A percentile compares a stretch with the other conserved stretches of the same genome.
Conservation (phyloP, 1,139 yeast genomes). For the Kurtzmaniella quercitrusa region DNA sequence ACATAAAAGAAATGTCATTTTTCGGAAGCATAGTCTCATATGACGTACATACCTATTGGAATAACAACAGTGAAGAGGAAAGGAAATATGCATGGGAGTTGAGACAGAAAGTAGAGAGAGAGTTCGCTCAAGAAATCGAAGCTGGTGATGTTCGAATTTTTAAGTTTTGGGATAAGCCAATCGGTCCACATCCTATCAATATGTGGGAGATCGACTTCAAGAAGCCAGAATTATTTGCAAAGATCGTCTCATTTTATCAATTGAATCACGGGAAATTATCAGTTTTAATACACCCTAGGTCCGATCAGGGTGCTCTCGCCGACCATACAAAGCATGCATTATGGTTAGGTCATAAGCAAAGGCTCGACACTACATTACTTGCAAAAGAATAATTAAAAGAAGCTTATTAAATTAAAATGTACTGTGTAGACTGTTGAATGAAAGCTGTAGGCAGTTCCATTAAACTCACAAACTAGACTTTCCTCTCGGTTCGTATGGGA, state of each 20-base stretch:
- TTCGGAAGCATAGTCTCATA: slow-evolving; percentile 35
- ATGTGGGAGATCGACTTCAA: slow-evolving; percentile 43
- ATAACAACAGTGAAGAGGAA: slow-evolving; percentile 31
- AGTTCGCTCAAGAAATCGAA: slow-evolving; percentile 43
- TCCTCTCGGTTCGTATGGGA: slow-evolving; percentile 40
- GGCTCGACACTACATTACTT: slow-evolving; percentile 14
- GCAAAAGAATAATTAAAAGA: not conserved
- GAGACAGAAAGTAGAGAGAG: slow-evolving; percentile 36
- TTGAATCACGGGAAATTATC: slow-evolving; percentile 48
- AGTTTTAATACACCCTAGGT: slow-evolving; percentile 52
- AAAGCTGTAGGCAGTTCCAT: too few relatives aligned
- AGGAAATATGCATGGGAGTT: slow-evolving; percentile 32
- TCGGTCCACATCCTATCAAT: slow-evolving; percentile 55
- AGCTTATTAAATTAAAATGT: not conserved
- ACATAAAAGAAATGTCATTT: slow-evolving; percentile 13
- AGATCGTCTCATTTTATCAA: slow-evolving; percentile 38
- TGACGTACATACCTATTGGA: slow-evolving; percentile 57
- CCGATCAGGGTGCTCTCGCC: slow-evolving; percentile 31
- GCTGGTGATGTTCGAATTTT: slow-evolving; percentile 40
- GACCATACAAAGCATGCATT: slow-evolving; percentile 53
- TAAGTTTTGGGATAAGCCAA: slow-evolving; percentile 45
- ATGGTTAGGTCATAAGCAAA: slow-evolving; percentile 46
- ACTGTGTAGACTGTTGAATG: too few relatives aligned
- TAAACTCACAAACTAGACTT: slow-evolving; percentile 13
- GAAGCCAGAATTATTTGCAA: slow-evolving; percentile 25